Base-by-base conservation (phyloP, 441 rosid genomes). In the Pelargonium myrrhifolium region DNA sequence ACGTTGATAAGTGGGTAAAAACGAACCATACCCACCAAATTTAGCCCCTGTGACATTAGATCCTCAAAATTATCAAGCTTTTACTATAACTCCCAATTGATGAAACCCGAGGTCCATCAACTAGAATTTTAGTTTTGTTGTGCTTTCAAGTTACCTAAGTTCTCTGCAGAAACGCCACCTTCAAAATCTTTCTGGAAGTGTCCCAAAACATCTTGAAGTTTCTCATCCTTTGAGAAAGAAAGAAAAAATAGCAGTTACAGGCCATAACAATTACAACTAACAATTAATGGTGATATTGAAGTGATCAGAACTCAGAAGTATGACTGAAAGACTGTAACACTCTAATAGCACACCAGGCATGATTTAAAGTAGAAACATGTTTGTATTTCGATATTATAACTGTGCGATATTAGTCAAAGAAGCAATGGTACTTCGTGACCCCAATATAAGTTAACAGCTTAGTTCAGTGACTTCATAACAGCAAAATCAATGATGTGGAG, bases 1-100 rank as follows among this genome's bases (percentile, higher is more conserved):
- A 31, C 97, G 93, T 64, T 84, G 86, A 80, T 83, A 80, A 60
- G 92, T 61, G 62, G 92, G 89, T 74, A 95, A 85, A 80, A 95
- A 95, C 21, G 99, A 95, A 78, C 98, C 99, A 77, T 95, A 95
- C 31, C 95, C 97, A 75, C 97, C 99, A 86, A 72, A 92, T 75
- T 86, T 92, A 43, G 99, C 79, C 75, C 99, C 99, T 95, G 87
- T 70, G 74, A 71, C 66, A 22, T 37, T 8, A 37, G 40, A 37
- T 37, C 40, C n/a, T 26, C 31, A 21, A 56, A 21, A 56, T 56
- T 56, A 22, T 56, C 62, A 56, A 56, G 26, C 62, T 56, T 56
- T 56, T 26, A 56, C 62, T 56, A 21, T 56, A 56, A 56, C n/a
- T 56, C 31, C 62, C 11, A 56, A 56, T 56, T 12, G 22, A 56